These are phyloP conservation scores for Magnusiomyces tetraspermus DNA, from an alignment of 1,139 yeast species.

Conservation along the genomic window DNA sequence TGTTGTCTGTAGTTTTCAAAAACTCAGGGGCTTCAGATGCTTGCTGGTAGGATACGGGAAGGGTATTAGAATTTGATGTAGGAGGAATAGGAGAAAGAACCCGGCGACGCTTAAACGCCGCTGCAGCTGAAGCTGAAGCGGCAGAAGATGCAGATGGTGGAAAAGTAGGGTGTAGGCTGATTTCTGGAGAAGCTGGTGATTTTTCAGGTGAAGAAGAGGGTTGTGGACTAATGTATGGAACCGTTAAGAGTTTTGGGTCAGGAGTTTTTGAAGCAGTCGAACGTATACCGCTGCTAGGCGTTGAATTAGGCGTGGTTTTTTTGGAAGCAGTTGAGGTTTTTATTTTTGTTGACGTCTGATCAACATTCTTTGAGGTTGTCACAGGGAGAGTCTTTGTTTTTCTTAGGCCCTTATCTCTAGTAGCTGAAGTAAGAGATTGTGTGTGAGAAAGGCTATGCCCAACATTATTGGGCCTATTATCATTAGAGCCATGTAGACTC, in stretches of 20 bases:
- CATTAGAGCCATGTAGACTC: neutral
- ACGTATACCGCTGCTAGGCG: neutral
- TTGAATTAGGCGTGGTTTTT: neutral
- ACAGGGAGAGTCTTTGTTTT: neutral
- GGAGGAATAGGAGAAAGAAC: neutral
- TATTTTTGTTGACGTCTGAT: neutral
- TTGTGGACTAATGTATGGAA: too few relatives aligned
- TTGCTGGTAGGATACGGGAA: neutral
- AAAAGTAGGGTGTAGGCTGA: neutral
- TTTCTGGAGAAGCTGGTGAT: neutral
- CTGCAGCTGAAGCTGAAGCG: conserved; percentile 6
- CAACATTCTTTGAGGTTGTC: neutral
- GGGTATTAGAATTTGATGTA: neutral
- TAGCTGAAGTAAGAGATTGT: neutral
- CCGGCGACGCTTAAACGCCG: conserved; percentile 2
- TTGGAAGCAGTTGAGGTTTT: neutral
- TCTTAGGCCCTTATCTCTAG: neutral
- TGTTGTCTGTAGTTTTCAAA: neutral
- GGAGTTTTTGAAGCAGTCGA: neutral
- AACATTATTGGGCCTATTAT: neutral
- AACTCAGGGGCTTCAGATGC: neutral
- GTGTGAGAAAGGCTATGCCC: neutral
- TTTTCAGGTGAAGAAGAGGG: neutral
- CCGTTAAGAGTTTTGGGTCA: too few relatives aligned
- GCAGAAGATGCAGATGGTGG: neutral